Conservation (phyloP, 805 yeast genomes). For the Priceomyces carsonii region DNA sequence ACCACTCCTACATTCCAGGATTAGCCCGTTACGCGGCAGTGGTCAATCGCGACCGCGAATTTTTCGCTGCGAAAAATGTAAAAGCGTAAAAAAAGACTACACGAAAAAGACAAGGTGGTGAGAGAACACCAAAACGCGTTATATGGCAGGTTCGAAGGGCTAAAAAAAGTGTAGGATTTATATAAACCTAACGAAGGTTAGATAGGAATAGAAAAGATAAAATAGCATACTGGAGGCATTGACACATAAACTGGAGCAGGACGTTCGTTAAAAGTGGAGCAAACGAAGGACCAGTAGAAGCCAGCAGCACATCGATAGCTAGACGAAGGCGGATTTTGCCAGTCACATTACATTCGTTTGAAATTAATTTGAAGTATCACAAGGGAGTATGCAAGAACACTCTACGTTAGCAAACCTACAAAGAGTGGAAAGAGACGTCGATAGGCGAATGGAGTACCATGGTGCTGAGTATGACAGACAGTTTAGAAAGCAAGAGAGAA, state of each 20-base stretch:
- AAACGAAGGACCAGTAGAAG: no score
- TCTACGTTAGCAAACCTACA: constrained; percentile 1
- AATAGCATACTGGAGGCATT: no score
- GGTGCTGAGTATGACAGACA: no score
- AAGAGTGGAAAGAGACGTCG: constrained; percentile 2
- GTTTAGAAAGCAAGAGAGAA: constrained; percentile 2
- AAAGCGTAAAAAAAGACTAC: constrained; percentile 3
- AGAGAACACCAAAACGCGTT: constrained; percentile 3
- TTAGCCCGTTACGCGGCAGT: no score
- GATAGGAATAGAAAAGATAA: no score
- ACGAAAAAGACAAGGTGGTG: constrained; percentile 1
- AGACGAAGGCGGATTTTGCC: no score
- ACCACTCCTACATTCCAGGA: no score
- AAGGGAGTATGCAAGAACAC: constrained; percentile 4
- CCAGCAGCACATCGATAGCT: no score
- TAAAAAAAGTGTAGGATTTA: constrained; percentile 2
- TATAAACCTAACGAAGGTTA: constrained; percentile 1
- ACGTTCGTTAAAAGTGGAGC: no score
- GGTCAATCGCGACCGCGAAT: constrained; percentile 6
- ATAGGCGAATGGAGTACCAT: constrained; percentile 1
- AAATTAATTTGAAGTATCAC: no score
- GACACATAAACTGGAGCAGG: no score
- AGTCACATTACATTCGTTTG: no score
- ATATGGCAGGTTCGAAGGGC: constrained; percentile 1
- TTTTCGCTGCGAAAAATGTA: neutral